A percentile compares a stretch with the other conserved stretches of the same genome.
Conservation (phyloP, 2,329 filamentous ascomycete species). For the Paecilomyces formosus region DNA sequence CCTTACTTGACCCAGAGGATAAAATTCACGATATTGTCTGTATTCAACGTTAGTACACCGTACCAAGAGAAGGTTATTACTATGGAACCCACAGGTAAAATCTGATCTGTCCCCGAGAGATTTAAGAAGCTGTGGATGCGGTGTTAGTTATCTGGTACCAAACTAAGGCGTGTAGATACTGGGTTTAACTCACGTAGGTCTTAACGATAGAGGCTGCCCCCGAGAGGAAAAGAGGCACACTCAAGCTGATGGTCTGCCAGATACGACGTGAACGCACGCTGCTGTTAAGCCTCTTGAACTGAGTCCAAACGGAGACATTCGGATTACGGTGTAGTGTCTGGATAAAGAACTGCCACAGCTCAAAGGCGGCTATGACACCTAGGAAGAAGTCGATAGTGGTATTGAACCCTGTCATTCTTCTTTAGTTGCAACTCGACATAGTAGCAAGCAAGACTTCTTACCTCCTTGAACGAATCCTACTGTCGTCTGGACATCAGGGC, state of each 20-base stretch:
- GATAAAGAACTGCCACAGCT: slow-evolving; percentile 30
- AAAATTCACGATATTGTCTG: slow-evolving; percentile 26
- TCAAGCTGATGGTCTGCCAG: slow-evolving; percentile 28
- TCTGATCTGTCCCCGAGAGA: slow-evolving; percentile 24
- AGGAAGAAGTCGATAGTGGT: slow-evolving; percentile 26
- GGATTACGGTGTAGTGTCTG: slow-evolving; percentile 17
- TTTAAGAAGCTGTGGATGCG: slow-evolving; percentile 21
- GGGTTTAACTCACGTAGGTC: slow-evolving; percentile 19
- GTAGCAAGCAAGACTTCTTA: slow-evolving; percentile 1
- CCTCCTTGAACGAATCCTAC: slow-evolving; percentile 31
- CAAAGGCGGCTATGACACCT: slow-evolving; percentile 22
- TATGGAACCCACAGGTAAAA: slow-evolving; percentile 18
- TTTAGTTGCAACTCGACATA: not conserved
- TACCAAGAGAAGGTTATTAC: not conserved
- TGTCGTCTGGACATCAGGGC: slow-evolving; percentile 23
- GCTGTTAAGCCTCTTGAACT: slow-evolving; percentile 22
- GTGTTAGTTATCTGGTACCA: not conserved
- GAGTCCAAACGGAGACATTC: slow-evolving; percentile 16
- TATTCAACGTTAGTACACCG: not conserved
- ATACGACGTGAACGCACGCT: slow-evolving; percentile 23
- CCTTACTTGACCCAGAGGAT: slow-evolving; percentile 31
- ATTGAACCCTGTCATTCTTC: slow-evolving; percentile 19
- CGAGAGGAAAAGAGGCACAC: slow-evolving; percentile 26
- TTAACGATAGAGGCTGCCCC: slow-evolving; percentile 30
- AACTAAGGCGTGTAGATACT: not conserved